Base-by-base conservation (phyloP, 306 rosid genomes). In the Prosopis cineraria region DNA sequence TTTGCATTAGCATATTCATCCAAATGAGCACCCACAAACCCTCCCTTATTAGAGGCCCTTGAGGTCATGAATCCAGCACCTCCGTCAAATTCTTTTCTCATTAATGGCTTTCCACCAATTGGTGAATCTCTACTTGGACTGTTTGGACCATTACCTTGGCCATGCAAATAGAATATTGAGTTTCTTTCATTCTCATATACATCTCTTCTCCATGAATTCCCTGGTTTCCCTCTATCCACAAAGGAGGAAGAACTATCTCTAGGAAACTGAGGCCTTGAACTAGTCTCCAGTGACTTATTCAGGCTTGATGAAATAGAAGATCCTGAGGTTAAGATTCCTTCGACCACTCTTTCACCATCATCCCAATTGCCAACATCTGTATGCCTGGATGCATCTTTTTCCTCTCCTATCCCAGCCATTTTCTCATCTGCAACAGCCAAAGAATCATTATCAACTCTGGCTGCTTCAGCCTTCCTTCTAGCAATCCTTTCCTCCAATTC, bases 401-500 rank as follows among this genome's bases (percentile, higher is more conserved):
- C 97, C 34, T 83, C 88, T 84, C 67, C 74, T 43, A 47, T 53
- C 62, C 71, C 72, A 17, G 87, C 39, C 60, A 81, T 52, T 74
- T 89, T 87, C 79, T 82, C 93, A 81, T 89, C 98, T 22, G 72
- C 72, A 43, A 74, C 64, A 78, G 68, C 85, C 3, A 67, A 72
- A 81, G 83, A 80, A 83, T 67, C 77, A 85, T 63, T 69, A 70
- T 86, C 80, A 78, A 77, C 65, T 62, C 84, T 88, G 79, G 79
- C 55, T 24, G 79, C 60, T 75, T 90, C 98, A 82, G 89, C 90
- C 85, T 84, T 83, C 90, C 97, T 86, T 84, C 90, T 88, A 19
- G 98, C 98, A 68, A 95, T 95, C 82, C 56, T 90, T 83, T 92
- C 92, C 84, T 95, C 98, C 84, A 95, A 87, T 86, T 95, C 98